Conservation (phyloP, 176 grass and related monocot genomes). For the Cocos nucifera region DNA sequence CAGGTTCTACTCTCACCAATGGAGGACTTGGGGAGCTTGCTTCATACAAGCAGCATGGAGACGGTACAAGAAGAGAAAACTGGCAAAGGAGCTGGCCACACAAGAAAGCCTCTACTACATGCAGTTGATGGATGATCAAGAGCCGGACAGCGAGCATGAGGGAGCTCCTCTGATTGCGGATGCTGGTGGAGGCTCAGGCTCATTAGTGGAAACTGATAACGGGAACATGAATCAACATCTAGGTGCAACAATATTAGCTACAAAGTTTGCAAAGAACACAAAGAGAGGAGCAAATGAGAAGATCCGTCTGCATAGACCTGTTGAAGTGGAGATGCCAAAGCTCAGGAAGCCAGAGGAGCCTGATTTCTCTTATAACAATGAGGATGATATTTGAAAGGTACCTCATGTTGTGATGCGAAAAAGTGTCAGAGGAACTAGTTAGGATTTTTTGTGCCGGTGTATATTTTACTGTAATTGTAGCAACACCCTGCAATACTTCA, state of each 20-base stretch:
- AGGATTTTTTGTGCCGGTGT: too few relatives aligned
- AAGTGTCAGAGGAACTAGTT: too few relatives aligned
- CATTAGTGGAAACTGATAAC: conserved; percentile 7
- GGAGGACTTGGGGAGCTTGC: conserved; percentile 83
- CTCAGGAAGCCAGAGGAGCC: conserved; percentile 89
- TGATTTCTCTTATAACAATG: conserved; percentile 60
- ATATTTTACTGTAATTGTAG: too few relatives aligned
- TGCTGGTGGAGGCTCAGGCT: neutral
- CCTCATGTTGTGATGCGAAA: too few relatives aligned
- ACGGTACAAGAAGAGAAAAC: conserved; percentile 62
- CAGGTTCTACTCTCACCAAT: conserved; percentile 95
- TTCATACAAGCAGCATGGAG: conserved; percentile 83
- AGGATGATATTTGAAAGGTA: conserved; percentile 17
- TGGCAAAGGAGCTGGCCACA: conserved; percentile 60
- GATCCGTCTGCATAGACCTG: conserved; percentile 15
- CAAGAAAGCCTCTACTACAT: conserved; percentile 48
- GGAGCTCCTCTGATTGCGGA: conserved; percentile 30
- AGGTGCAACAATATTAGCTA: conserved; percentile 48
- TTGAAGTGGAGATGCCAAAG: conserved; percentile 61
- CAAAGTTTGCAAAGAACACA: conserved; percentile 84
- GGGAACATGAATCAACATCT: conserved; percentile 26
- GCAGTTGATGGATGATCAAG: conserved; percentile 8
- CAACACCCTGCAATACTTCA: too few relatives aligned
- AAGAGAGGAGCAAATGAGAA: conserved; percentile 39
- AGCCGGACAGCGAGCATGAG: conserved; percentile 3